phyloP scores from a whole-genome alignment of 306 rosid species.

The Sicyos baderoa region DNA sequence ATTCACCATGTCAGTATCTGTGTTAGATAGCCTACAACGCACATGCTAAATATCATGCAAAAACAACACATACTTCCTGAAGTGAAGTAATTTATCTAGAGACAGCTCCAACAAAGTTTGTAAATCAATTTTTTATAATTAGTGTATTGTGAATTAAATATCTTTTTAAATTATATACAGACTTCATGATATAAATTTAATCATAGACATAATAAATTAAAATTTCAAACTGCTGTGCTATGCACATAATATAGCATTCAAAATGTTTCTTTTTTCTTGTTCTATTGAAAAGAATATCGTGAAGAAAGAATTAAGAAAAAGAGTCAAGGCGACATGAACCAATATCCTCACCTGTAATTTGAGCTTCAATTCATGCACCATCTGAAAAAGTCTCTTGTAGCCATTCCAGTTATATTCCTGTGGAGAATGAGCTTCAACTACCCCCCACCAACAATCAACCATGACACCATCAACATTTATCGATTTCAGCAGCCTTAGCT shows the following conservation, averaged over 20 bases:
- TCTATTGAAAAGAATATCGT: background rate
- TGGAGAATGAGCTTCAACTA: constrained; percentile 91
- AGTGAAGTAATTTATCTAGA: background rate
- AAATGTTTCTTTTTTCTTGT: background rate
- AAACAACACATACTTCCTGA: background rate
- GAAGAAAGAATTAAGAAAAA: background rate
- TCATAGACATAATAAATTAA: background rate
- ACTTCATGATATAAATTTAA: constrained; percentile 2
- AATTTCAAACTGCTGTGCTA: background rate
- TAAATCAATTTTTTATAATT: background rate
- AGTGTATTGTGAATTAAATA: background rate
- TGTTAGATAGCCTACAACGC: background rate
- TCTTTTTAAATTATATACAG: background rate
- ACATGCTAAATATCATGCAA: constrained; percentile 7
- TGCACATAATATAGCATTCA: background rate
- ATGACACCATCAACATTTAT: constrained; percentile 69
- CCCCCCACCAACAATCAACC: constrained; percentile 99
- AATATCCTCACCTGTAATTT: constrained; percentile 64
- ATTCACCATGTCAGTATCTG: background rate
- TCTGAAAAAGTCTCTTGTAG: constrained; percentile 85
- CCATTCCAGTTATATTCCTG: constrained; percentile 97
- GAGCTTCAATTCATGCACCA: constrained; percentile 74
- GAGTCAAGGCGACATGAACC: background rate
- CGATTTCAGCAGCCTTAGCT: constrained; percentile 77
- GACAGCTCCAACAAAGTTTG: background rate